phyloP scores from a whole-genome alignment of 2,329 filamentous ascomycete genomes.

The Diplocarpon mali region DNA sequence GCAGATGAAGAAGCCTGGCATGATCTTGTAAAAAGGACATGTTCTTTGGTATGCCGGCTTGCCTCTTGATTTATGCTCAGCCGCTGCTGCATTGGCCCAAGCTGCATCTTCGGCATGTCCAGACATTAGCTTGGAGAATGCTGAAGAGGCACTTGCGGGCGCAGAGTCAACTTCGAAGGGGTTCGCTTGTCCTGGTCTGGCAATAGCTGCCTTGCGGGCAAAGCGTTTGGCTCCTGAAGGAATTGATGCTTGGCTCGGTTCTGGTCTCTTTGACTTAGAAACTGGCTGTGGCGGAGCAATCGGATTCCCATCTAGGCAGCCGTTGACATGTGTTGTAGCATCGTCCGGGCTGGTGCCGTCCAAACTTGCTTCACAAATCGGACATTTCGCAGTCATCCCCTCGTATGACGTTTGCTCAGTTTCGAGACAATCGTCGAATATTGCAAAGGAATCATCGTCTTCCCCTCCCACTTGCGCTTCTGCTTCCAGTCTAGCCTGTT shows the following conservation, averaged over 20 bases:
- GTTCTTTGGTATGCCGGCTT: conserved; percentile 81
- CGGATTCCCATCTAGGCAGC: conserved; percentile 76
- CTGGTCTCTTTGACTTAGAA: conserved; percentile 11
- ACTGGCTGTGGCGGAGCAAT: conserved; percentile 38
- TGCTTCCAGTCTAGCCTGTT: conserved; percentile 57
- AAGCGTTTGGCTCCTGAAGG: conserved; percentile 35
- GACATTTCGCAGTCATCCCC: conserved; percentile 41
- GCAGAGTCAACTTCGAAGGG: conserved; percentile 51
- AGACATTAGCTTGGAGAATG: conserved; percentile 90
- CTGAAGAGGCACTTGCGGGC: conserved; percentile 43
- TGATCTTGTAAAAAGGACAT: conserved; percentile 97
- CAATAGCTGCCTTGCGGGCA: conserved; percentile 51
- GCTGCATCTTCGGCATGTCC: conserved; percentile 81
- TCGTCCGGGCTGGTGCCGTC: conserved; percentile 50
- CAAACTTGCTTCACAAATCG: conserved; percentile 63
- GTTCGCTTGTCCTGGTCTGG: conserved; percentile 70
- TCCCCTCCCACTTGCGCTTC: conserved; percentile 33
- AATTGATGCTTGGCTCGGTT: conserved; percentile 16
- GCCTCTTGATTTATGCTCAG: conserved; percentile 66
- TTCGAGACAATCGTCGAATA: conserved; percentile 13
- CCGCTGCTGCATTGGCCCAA: conserved; percentile 77
- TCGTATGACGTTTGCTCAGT: conserved; percentile 10
- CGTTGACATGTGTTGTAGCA: conserved; percentile 78
- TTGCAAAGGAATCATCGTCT: conserved; percentile 24
- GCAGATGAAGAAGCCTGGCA: conserved; percentile 84